Evolutionary conservation across 306 rosid species (phyloP).

Genomic region (Vigna unguiculata): DNA sequence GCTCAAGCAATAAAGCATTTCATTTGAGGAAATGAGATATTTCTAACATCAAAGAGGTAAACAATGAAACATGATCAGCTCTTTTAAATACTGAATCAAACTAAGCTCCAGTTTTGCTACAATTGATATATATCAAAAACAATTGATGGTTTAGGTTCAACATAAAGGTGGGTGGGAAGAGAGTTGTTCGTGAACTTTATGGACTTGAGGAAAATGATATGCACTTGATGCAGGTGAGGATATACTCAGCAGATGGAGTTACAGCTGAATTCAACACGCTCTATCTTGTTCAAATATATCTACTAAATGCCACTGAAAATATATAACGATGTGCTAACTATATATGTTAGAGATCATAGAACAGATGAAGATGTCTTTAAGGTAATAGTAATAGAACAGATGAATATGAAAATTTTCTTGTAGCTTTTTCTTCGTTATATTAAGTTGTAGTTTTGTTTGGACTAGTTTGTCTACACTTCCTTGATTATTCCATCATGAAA

Average conservation of each 20-base stretch:
- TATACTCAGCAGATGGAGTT: conserved; percentile 78
- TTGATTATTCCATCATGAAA: too few species aligned
- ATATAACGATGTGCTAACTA: too few species aligned
- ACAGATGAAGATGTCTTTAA: too few species aligned
- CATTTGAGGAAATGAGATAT: conserved; percentile 67
- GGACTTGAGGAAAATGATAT: conserved; percentile 52
- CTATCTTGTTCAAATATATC: too few species aligned
- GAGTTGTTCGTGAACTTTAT: conserved; percentile 55
- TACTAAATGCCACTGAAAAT: too few species aligned
- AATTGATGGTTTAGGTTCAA: conserved; percentile 40
- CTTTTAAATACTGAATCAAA: conserved; percentile 20
- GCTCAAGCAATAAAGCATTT: conserved; percentile 91
- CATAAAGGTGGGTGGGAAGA: conserved; percentile 53
- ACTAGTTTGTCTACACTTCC: too few species aligned
- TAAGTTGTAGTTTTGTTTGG: too few species aligned
- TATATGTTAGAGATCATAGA: too few species aligned
- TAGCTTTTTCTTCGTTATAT: too few species aligned
- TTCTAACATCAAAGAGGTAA: conserved; percentile 66
- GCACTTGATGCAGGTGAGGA: conserved; percentile 73
- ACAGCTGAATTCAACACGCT: too few species aligned
- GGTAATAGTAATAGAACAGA: too few species aligned
- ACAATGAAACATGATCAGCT: conserved; percentile 13
- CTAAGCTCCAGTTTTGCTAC: neutral
- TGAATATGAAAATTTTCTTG: too few species aligned
- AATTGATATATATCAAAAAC: neutral